Evolutionary conservation across 345 rosid species (phyloP), one percentile per base, ranked within the genome.

Genomic region (Cardamine resedifolia): DNA sequence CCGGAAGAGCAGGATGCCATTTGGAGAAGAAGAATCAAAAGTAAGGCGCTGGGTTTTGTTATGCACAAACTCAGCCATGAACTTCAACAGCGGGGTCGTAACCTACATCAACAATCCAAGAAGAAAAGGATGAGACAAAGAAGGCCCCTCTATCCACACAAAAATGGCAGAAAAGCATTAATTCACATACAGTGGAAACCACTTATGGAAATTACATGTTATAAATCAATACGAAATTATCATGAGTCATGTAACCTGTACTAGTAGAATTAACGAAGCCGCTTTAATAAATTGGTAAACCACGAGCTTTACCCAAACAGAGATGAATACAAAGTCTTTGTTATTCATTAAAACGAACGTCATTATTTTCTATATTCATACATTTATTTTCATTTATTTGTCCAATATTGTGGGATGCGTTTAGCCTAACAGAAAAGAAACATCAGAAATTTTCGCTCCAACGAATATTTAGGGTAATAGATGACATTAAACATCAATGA

Each of bases 1-100:
- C 27, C 99, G 95, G 82, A 96, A 96, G 64, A 96, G 99, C 64
- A 96, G 97, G 82, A 96, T 92, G 80, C 99, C 99, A 78, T 96
- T 92, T 52, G 98, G 97, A 72, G 99, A 96, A 66, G 98, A 92
- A 6, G 98, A 88, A 78, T 92, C 99, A 81, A 96, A 96, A 59
- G 96, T 87, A 74, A 92, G 79, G 24, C 98, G 94, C 74, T 92
- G 98, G 70, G 97, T 85, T 80, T 96, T 92, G 91, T 96, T 96
- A 77, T 87, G 78, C 62, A 92, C 99, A 72, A 96, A 96, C 84
- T 96, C 99, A 68, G 98, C 91, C 96, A 92, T 87, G 88, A 92
- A 96, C 79, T 96, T 92, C 75, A 96, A 73, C 85, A 92, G 68
- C 16, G 98, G 96, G 41, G 99, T 92, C 23, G 97, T 92, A 66